Conservation (phyloP, 306 rosid genomes). For the Mimosa bimucronata region DNA sequence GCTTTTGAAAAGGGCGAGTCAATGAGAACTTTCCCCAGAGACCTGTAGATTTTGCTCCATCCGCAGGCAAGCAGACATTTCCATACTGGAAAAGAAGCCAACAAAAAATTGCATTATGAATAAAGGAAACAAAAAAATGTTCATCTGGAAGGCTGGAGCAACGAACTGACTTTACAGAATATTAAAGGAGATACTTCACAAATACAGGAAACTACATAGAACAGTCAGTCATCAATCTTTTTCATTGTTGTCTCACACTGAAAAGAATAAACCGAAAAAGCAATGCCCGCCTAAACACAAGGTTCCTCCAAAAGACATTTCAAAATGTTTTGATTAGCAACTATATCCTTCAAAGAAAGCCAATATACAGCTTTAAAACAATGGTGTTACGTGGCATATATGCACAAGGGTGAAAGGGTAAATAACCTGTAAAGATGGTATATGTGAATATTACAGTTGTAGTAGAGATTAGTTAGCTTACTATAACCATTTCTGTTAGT, state of each 20-base stretch:
- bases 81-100: slow-evolving; percentile 26
- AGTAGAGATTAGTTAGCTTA: too few relatives aligned
- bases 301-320: neutral
- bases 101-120: slow-evolving; percentile 22
- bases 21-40: slow-evolving; percentile 18
- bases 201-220: neutral
- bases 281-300: neutral
- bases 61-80: slow-evolving; percentile 22
- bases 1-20: slow-evolving; percentile 22
- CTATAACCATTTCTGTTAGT: too few relatives aligned
- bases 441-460: too few relatives aligned
- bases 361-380: neutral
- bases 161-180: neutral
- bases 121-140: neutral
- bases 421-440: too few relatives aligned
- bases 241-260: neutral
- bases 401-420: too few relatives aligned
- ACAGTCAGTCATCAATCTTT: neutral
- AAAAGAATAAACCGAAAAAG: neutral
- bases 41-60: slow-evolving; percentile 29
- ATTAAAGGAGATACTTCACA: neutral
- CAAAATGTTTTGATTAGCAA: neutral
- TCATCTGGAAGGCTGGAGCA: neutral
- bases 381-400: too few relatives aligned
- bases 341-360: neutral